Base-by-base conservation (phyloP, 1,139 yeast species). In the Zygoascus hellenicus region DNA sequence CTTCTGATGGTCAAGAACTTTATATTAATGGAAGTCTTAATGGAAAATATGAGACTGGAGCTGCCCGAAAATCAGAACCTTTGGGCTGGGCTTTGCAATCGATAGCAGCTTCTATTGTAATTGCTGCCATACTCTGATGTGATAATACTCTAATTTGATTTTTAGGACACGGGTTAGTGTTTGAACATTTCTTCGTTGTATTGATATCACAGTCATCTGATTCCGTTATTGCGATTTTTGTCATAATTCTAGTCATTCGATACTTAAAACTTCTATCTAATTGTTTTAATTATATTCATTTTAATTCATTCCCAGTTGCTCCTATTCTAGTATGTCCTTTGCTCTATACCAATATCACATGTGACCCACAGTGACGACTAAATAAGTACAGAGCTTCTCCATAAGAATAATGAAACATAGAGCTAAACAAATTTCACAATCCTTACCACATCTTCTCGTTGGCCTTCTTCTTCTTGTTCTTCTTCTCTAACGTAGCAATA, bases 401-500 rank as follows among this genome's bases (percentile, higher is more conserved):
- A 22, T n/a, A 22, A 7, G 7, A 22, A 22, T 22, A 22, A 22
- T 7, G 4, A 5, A 22, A 22, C 7, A n/a, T n/a, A n/a, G 26
- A 22, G 26, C 26, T 22, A 22, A 22, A 22, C 26, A 22, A 7
- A 22, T 22, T 4, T 22, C 26, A 22, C 26, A 4, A 7, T 22
- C 5, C 13, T 51, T 54, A 65, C 70, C 69, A 68, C 65, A 64
- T 57, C 51, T 64, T 67, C 50, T 66, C 69, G 49, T 61, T 55
- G 29, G 59, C 59, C 60, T 65, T 67, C 46, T 65, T 68, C 60
- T 63, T 66, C 50, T 61, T 62, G 55, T 66, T 68, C 55, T 65
- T 67, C 71, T 82, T 85, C 62, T 90, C 97, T 56, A 88, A 76
- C 46, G 94, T 85, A 13, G 97, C 96, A 67, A 90, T 90, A 65